Percentiles rank a stretch among this genome's conserved stretches.
phyloP scores from a whole-genome alignment of 495 filamentous ascomycete species.

The Symbiotaphrina buchneri region DNA sequence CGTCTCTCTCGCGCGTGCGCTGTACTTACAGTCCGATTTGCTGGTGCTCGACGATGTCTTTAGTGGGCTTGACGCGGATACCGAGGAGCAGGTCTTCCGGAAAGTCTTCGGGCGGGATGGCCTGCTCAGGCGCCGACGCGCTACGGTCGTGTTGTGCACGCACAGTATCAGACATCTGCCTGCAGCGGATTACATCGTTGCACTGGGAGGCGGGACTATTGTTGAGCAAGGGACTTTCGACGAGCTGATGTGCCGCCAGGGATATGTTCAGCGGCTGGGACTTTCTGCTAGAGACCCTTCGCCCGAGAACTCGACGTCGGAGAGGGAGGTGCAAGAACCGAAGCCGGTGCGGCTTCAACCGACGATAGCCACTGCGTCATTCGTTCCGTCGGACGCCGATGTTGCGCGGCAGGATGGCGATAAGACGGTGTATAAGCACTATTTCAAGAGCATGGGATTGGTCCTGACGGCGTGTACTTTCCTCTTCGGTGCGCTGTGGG shows the following conservation, averaged over 20 bases:
- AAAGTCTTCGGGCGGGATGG: not conserved
- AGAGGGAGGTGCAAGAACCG: not conserved
- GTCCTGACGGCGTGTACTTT: too few species aligned
- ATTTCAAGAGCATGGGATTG: too few species aligned
- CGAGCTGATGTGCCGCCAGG: not conserved
- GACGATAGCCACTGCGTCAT: not conserved
- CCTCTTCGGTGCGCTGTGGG: too few species aligned
- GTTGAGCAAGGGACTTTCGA: not conserved
- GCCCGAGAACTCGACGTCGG: not conserved
- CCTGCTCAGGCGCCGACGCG: not conserved
- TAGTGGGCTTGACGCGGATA: not conserved
- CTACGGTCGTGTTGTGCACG: not conserved
- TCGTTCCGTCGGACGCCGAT: not conserved
- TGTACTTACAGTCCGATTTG: too few species aligned
- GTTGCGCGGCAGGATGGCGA: not conserved
- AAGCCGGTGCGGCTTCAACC: not conserved
- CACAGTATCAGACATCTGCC: not conserved
- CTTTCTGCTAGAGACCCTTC: too few species aligned
- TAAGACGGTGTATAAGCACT: not conserved
- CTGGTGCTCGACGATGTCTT: not conserved
- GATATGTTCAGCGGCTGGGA: not conserved
- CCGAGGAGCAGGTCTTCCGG: not conserved
- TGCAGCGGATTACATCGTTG: not conserved
- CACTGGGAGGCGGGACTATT: not conserved
- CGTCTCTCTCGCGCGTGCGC: constrained; percentile 49